Base-by-base conservation (phyloP, 2,329 filamentous ascomycete genomes). In the Aureobasidium subglaciale region DNA sequence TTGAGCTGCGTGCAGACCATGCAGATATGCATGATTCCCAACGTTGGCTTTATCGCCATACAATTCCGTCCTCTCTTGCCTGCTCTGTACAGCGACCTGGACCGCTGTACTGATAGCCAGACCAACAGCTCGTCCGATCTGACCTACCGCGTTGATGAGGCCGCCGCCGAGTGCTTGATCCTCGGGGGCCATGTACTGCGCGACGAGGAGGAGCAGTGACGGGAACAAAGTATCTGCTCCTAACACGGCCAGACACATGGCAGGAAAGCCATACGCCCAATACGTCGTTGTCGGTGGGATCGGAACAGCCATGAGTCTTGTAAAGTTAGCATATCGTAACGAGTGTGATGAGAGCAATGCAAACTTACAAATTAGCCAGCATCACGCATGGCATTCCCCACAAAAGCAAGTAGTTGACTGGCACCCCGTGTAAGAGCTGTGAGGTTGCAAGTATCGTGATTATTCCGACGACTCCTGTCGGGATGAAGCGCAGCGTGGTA, bases 141-240 rank as follows among this genome's bases (percentile, higher is more conserved):
- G 83, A 0, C 81, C 81, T 11, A 84, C 78, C 0, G 84, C 78
- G 58, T 87, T 87, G 64, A 88, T 81, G 8, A 87, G 75, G 0
- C 83, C 85, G 1, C 84, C 85, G 0, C 84, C 85, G 0, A 88
- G 67, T 1, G 83, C 82, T 63, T 88, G 85, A 59, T 88, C 84
- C 48, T 82, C 79, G 0, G 73, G 71, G 0, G 84, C 80, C 0
- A 88, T 73, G 0, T 79, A 74, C 58, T 81, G 80, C 0, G 84
- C 84, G 0, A 81, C 84, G 64, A 86, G 87, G 0, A 88, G 74
- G 0, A 82, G 83, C 16, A 88, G 70, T 4, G 79, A 80, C 0
- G 85, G 84, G 74, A 82, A 87, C 0, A 84, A 75, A 0, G 82
- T 85, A 63, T 88, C 85, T 3, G 83, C 82, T 10, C 85, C 85